phyloP scores from a whole-genome alignment of 2,329 filamentous ascomycete species.

The Lachnellula hyalina region DNA sequence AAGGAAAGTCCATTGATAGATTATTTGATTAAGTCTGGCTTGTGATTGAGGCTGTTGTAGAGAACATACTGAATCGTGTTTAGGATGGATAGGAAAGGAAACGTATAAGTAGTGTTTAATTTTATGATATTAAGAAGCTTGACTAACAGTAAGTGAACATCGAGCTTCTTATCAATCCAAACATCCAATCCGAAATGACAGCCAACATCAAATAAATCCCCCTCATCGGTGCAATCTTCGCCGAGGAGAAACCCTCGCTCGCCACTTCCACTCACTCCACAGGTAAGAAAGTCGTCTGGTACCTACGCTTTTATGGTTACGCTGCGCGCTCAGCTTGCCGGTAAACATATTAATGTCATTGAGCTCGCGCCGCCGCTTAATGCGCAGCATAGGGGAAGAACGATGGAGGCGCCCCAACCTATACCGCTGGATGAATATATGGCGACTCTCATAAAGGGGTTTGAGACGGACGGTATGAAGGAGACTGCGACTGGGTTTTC shows the following conservation, averaged over 20 bases:
- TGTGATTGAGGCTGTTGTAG: not conserved
- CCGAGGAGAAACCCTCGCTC: constrained; percentile 18
- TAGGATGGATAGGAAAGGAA: not conserved
- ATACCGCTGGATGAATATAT: constrained; percentile 33
- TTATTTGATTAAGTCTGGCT: not conserved
- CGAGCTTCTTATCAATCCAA: not conserved
- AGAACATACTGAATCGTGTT: not conserved
- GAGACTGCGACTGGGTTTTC: constrained; percentile 31
- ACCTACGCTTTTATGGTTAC: constrained; percentile 28
- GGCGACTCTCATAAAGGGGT: constrained; percentile 23
- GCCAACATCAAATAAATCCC: constrained; percentile 26
- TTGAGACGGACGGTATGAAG: constrained; percentile 27
- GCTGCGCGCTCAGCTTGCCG: constrained; percentile 27
- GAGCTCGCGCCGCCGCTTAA: constrained; percentile 35
- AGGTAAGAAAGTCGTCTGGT: constrained; percentile 23
- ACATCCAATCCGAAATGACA: constrained; percentile 15
- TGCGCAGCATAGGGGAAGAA: constrained; percentile 20
- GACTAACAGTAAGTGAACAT: no score
- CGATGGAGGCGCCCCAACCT: constrained; percentile 18
- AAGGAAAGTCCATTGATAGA: no score
- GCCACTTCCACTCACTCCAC: constrained; percentile 10
- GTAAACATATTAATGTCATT: constrained; percentile 30
- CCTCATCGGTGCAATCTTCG: constrained; percentile 29
- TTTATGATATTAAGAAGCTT: no score
- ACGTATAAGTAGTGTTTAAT: not conserved